Evolutionary conservation across 257 asterid genomes (phyloP), one percentile per base, ranked within the genome.

Genomic region (Leptodermis oblonga): DNA sequence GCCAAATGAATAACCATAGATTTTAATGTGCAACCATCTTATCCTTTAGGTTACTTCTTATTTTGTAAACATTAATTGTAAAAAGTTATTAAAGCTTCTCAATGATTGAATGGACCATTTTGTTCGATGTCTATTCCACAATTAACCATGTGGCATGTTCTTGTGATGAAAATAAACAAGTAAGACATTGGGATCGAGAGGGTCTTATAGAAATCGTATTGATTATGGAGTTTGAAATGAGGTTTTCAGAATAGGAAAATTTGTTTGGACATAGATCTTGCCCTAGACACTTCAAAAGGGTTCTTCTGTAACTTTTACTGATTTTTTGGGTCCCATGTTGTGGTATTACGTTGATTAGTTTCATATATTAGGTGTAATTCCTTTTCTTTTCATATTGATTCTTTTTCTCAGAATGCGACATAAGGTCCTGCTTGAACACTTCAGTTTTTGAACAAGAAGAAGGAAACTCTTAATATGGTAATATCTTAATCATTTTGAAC

Each of bases 391-490:
- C 65, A 54, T 69, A 36, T 64, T 23, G 43, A 49, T 42, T 36
- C 63, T 41, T 75, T 70, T 61, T 74, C 76, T 64, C 91, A 93
- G 99, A 87, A 73, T 86, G 97, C 77, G 99, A 94, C 78, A 82
- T 94, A 82, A 84, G 99, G 34, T 87, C 97, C 9, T 89, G 99
- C 86, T 79, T 94, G 84, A 94, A 94, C 90, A 91, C 89, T 94
- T 83, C 99, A 94, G 80, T 94, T 89, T 83, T 96, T 94, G 74
- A 78, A 89, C 91, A 91, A 86, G 84, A 90, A 84, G 83, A 85
- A 86, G 79, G 95, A 90, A 77, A 61, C 70, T 69, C 95, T 94
- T 65, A 89, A 93, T 61, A 73, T 81, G 96, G 99, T 93, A 88
- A 3, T 55, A 75, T 78, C 45, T 20, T 58, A 55, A 68, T 65